Evolutionary conservation across 768 basidiomycete species (phyloP).

Genomic region (Cytidiella melzeri): DNA sequence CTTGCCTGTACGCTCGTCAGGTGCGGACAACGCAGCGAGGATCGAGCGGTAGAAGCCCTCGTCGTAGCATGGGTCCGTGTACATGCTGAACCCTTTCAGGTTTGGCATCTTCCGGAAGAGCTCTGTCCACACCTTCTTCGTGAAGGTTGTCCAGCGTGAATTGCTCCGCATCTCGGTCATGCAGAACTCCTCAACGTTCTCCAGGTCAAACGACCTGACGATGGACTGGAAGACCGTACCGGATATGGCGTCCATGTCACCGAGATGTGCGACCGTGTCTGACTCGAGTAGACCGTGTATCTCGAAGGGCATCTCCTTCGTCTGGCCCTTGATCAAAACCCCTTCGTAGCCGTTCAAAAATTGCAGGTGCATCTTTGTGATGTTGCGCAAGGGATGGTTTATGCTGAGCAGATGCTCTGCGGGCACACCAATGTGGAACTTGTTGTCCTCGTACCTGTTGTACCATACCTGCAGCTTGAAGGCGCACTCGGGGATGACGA

Average conservation of each 20-base stretch:
- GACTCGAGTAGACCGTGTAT: constrained; percentile 15
- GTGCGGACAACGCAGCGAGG: constrained; percentile 18
- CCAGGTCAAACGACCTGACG: constrained; percentile 18
- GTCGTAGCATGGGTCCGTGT: constrained; percentile 18
- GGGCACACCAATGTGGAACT: constrained; percentile 22
- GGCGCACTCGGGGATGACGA: constrained; percentile 21
- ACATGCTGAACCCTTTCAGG: constrained; percentile 20
- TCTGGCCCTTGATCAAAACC: constrained; percentile 16
- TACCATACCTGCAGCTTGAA: constrained; percentile 19
- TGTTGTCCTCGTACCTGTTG: constrained; percentile 17
- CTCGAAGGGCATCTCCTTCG: constrained; percentile 17
- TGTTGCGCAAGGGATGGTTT: constrained; percentile 18
- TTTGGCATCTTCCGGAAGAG: constrained; percentile 21
- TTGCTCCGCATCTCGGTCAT: constrained; percentile 20
- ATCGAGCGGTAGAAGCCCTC: constrained; percentile 22
- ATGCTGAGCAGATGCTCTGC: constrained; percentile 13
- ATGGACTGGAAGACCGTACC: constrained; percentile 18
- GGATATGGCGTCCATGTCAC: constrained; percentile 23
- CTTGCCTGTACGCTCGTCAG: constrained; percentile 17
- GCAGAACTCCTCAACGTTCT: constrained; percentile 21
- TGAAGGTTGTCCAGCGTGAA: constrained; percentile 17
- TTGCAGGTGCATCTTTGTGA: constrained; percentile 19
- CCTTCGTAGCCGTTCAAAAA: constrained; percentile 16
- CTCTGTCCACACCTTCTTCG: constrained; percentile 19
- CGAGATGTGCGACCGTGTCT: constrained; percentile 14